Conservation (phyloP, 352 stramenopile genomes). For the Pythium phragmiticola region DNA sequence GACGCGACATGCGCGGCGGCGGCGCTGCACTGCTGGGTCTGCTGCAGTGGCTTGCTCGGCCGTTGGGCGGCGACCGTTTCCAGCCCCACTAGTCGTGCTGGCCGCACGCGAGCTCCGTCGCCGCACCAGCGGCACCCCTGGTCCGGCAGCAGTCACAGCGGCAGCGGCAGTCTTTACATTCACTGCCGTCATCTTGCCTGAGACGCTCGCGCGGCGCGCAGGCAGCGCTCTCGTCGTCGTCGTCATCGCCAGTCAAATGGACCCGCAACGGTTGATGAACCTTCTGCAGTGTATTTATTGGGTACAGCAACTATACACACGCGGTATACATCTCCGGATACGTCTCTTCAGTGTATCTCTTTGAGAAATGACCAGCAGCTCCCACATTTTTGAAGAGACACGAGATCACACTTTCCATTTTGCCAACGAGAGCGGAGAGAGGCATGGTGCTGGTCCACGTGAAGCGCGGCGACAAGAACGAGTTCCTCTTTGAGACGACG, state of each 20-base stretch:
- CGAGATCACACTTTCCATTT: not conserved
- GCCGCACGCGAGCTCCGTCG: not conserved
- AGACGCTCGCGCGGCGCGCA: not conserved
- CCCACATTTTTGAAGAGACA: not conserved
- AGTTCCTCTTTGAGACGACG: slow-evolving; percentile 90
- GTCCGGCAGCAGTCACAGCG: not conserved
- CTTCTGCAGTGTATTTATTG: not conserved
- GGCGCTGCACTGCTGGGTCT: slow-evolving; percentile 3
- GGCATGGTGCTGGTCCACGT: slow-evolving; percentile 90
- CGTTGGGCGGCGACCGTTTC: too few relatives aligned
- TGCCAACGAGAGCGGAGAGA: not conserved
- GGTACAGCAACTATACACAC: slow-evolving; percentile 19
- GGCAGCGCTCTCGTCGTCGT: not conserved
- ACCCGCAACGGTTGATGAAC: not conserved
- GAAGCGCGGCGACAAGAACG: slow-evolving; percentile 85
- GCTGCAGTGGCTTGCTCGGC: not conserved
- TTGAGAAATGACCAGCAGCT: not conserved
- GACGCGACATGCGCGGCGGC: slow-evolving; percentile 28
- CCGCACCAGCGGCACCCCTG: not conserved
- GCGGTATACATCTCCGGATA: slow-evolving; percentile 20
- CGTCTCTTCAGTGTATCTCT: slow-evolving; percentile 6
- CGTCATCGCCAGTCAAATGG: slow-evolving; percentile 3
- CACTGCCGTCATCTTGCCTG: slow-evolving; percentile 10
- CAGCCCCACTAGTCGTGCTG: not conserved
- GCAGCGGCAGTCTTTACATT: slow-evolving; percentile 3